Conservation (phyloP, 225 moss, liverwort and hornwort species). For the Sphagnum contortum region DNA sequence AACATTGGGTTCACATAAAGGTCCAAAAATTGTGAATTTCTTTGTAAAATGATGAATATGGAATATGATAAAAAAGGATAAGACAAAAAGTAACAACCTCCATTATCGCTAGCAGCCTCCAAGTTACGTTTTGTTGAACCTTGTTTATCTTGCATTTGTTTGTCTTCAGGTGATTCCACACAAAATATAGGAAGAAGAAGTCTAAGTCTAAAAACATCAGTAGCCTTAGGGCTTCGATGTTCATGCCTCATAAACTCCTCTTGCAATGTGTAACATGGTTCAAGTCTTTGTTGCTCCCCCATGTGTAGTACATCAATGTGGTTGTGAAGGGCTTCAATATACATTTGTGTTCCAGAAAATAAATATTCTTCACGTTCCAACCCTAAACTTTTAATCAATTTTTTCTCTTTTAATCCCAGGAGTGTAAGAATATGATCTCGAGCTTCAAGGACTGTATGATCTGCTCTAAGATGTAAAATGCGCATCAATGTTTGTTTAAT, state of each 20-base stretch:
- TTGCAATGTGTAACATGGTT: conserved; percentile 44
- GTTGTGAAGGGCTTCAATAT: conserved; percentile 30
- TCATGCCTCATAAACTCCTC: conserved; percentile 44
- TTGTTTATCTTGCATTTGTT: conserved; percentile 12
- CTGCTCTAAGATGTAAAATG: conserved; percentile 25
- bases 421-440: conserved; percentile 37
- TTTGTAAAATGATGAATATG: conserved; percentile 4
- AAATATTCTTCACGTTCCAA: conserved; percentile 35
- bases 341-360: conserved; percentile 39
- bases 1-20: conserved; percentile 12
- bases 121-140: conserved; percentile 22
- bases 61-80: conserved; percentile 2
- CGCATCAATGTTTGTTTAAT: conserved; percentile 39
- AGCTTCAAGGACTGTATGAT: conserved; percentile 35
- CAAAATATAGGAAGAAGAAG: conserved; percentile 27
- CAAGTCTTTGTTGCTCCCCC: conserved; percentile 37
- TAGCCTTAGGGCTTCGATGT: conserved; percentile 29
- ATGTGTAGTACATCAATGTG: conserved; percentile 36
- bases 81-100: conserved; percentile 32
- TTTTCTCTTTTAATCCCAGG: conserved; percentile 35
- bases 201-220: conserved; percentile 30
- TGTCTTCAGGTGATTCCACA: conserved; percentile 8
- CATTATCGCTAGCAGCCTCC: conserved; percentile 24
- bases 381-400: conserved; percentile 30
- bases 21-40: conserved; percentile 9